phyloP scores from a whole-genome alignment of 2,329 filamentous ascomycete species.

The Xylaria sp. region DNA sequence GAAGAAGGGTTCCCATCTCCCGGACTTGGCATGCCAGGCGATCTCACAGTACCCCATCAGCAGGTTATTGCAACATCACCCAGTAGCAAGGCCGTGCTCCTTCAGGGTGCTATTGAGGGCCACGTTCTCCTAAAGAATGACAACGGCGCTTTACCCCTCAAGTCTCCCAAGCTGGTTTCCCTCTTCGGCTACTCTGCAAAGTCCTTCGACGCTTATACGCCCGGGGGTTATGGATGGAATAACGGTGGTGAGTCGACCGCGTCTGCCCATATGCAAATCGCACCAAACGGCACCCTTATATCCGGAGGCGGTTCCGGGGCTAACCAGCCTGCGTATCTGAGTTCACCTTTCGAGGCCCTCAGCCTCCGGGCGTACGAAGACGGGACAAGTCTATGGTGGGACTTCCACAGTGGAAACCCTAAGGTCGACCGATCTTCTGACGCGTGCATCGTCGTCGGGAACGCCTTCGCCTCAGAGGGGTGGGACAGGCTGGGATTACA shows the following conservation, averaged over 20 bases:
- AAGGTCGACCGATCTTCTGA: slow-evolving; percentile 57
- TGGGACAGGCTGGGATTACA: slow-evolving; percentile 64
- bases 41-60: slow-evolving; percentile 59
- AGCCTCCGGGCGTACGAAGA: slow-evolving; percentile 57
- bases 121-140: slow-evolving; percentile 72
- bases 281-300: slow-evolving; percentile 57
- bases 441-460: slow-evolving; percentile 68
- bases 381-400: slow-evolving; percentile 58
- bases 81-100: slow-evolving; percentile 52
- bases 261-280: slow-evolving; percentile 51
- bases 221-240: slow-evolving; percentile 49
- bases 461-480: slow-evolving; percentile 72
- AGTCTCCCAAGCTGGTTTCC: slow-evolving; percentile 61
- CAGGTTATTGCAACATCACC: slow-evolving; percentile 65
- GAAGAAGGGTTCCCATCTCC: slow-evolving; percentile 56
- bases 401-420: slow-evolving; percentile 55
- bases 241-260: slow-evolving; percentile 45
- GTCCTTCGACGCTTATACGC: slow-evolving; percentile 52
- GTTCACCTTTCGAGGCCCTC: slow-evolving; percentile 55
- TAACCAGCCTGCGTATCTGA: slow-evolving; percentile 52
- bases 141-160: slow-evolving; percentile 64
- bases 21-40: slow-evolving; percentile 61
- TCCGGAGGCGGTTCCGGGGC: slow-evolving; percentile 46
- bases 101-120: slow-evolving; percentile 68
- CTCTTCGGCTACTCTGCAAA: slow-evolving; percentile 70